Base-by-base conservation (phyloP, 495 filamentous ascomycete species). In the Pyrenula massariospora region DNA sequence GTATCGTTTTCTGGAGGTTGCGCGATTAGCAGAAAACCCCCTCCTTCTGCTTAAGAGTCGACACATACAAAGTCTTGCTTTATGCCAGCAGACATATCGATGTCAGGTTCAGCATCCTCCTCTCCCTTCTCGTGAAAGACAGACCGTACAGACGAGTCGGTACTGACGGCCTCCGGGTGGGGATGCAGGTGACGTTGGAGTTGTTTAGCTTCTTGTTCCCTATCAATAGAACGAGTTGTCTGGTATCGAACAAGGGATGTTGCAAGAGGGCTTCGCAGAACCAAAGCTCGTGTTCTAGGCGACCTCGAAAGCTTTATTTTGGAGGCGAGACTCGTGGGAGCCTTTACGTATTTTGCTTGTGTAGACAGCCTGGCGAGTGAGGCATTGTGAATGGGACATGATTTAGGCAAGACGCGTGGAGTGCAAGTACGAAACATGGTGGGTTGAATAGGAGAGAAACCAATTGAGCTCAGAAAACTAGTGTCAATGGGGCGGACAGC, bases 51-150 rank as follows among this genome's bases (percentile, higher is more conserved):
- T 15, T n/a, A n/a, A n/a, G n/a, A n/a, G n/a, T 10, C 21, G 53
- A 36, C 50, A 70, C 85, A 24, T 82, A 93, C 91, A 58, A 93
- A 54, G 67, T 97, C 92, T 22, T 74, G 63, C 64, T 77, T 84
- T 50, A 96, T 70, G 42, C 83, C 86, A 52, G 76, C 77, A 66
- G 83, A 70, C 73, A 92, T 84, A 54, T 90, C 82, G 48, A 70
- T 65, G 24, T 84, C 77, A 10, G 76, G 63, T 25, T 68, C 68
- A 2, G 61, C 64, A 24, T 67, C 64, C 53, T 57, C 57, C 11
- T 54, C 50, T 25, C 55, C 73, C 57, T 75, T 58, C 55, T 74
- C 67, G 36, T 79, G 73, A 15, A 85, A 71, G 2, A 85, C 64
- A 52, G 74, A 74, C 53, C 79, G 81, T 22, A 81, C 71, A 11